These are phyloP conservation scores for Candida pseudofarinosa DNA, from an alignment of 805 yeast species.

Conservation along the genomic window DNA sequence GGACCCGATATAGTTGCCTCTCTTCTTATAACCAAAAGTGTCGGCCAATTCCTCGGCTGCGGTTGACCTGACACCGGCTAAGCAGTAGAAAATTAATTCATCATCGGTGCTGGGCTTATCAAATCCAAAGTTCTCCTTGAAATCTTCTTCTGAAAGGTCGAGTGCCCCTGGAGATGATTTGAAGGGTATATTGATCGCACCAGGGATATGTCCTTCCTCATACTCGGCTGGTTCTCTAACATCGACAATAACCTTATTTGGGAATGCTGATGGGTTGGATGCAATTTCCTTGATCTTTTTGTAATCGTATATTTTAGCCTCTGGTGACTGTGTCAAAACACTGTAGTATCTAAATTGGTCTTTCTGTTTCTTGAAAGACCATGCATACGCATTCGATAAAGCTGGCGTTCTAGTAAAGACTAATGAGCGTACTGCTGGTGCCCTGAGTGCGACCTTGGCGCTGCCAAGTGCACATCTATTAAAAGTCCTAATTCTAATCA, in stretches of 20 bases:
- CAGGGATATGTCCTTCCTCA: constrained; percentile 73
- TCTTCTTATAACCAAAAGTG: constrained; percentile 78
- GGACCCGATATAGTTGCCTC: constrained; percentile 86
- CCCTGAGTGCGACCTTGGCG: not conserved
- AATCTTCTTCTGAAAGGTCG: constrained; percentile 73
- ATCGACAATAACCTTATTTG: constrained; percentile 64
- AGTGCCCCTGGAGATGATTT: constrained; percentile 91
- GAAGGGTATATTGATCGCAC: constrained; percentile 82
- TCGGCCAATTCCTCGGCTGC: constrained; percentile 90
- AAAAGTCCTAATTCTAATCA: not conserved
- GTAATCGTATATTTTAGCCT: constrained; percentile 51
- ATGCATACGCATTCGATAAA: not conserved
- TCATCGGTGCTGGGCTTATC: constrained; percentile 68
- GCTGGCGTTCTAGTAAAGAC: not conserved
- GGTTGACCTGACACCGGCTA: constrained; percentile 86
- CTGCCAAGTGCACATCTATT: not conserved
- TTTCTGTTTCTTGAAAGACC: not conserved
- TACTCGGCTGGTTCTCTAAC: constrained; percentile 89
- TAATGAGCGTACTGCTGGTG: not conserved
- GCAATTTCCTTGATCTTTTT: constrained; percentile 46
- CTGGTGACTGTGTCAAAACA: constrained; percentile 33
- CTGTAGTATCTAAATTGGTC: constrained; percentile 24
- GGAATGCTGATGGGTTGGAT: constrained; percentile 33
- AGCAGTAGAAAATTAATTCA: constrained; percentile 84
- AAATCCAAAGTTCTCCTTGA: constrained; percentile 75